Percentiles rank a stretch among this genome's conserved stretches.
Conservation (phyloP, 345 rosid species). For the Leavenworthia alabamica region DNA sequence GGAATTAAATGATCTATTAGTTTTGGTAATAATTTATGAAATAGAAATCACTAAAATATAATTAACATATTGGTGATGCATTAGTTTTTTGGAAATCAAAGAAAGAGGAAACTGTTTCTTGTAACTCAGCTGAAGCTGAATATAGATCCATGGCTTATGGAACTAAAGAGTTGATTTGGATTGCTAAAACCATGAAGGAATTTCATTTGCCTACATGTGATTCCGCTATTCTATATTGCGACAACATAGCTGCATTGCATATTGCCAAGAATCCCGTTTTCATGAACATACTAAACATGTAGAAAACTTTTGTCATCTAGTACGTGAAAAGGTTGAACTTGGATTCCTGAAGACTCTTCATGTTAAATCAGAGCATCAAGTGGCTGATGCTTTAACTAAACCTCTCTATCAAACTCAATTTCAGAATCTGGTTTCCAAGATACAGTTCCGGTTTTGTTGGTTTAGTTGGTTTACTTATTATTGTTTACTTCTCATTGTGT, state of each 20-base stretch:
- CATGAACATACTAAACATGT: too few species aligned
- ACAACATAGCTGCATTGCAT: neutral
- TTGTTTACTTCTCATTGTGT: too few species aligned
- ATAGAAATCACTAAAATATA: too few species aligned
- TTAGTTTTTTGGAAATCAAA: neutral
- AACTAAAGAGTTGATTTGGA: neutral
- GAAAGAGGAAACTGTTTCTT: neutral
- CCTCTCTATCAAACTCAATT: neutral
- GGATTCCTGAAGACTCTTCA: neutral
- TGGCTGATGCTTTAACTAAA: neutral
- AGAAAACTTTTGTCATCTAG: neutral
- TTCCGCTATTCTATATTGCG: neutral
- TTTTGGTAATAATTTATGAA: too few species aligned
- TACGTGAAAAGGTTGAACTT: rapidly evolving
- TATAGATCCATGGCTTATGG: neutral
- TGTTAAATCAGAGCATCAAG: neutral
- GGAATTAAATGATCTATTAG: too few species aligned
- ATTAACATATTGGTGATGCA: neutral
- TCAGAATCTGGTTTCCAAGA: neutral
- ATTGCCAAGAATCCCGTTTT: too few species aligned
- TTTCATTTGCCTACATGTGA: rapidly evolving
- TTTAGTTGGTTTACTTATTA: too few species aligned
- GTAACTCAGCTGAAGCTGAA: neutral
- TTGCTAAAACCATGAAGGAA: neutral
- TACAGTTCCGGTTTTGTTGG: too few species aligned